phyloP scores from a whole-genome alignment of 228 moss, liverwort and hornwort genomes.

The Sphagnum fallax region DNA sequence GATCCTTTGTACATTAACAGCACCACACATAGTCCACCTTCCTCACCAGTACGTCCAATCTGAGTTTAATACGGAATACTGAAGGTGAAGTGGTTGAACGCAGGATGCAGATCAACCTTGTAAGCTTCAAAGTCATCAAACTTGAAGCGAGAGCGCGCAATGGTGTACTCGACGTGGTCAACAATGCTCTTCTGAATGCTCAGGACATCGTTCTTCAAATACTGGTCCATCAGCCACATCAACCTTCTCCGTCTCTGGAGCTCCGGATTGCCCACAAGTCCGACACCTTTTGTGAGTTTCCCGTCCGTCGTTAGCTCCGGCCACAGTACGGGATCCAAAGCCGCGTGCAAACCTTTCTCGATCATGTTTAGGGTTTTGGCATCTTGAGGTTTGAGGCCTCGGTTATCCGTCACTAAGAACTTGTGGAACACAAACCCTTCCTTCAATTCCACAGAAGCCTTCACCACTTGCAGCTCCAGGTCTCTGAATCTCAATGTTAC shows the following conservation, averaged over 20 bases:
- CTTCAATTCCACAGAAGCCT: constrained; percentile 55
- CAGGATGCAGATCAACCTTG: constrained; percentile 35
- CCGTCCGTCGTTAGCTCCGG: constrained; percentile 39
- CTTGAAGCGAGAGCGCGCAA: constrained; percentile 88
- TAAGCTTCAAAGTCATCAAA: constrained; percentile 97
- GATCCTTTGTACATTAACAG: not conserved
- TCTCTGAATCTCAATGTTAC: constrained; percentile 54
- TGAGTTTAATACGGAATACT: no score
- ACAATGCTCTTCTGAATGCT: constrained; percentile 88
- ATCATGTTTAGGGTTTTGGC: constrained; percentile 38
- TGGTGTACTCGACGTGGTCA: constrained; percentile 92
- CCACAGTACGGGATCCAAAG: constrained; percentile 44
- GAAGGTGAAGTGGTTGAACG: no score
- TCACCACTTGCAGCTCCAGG: constrained; percentile 58
- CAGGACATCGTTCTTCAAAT: constrained; percentile 75
- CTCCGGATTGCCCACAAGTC: constrained; percentile 19
- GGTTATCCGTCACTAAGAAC: constrained; percentile 45
- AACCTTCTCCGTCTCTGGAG: constrained; percentile 57
- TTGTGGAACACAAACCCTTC: constrained; percentile 51
- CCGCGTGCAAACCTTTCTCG: constrained; percentile 46
- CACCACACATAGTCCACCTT: not conserved
- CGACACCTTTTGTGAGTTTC: constrained; percentile 20
- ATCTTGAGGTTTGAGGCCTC: constrained; percentile 44
- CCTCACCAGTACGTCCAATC: not conserved
- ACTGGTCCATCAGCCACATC: constrained; percentile 83